phyloP scores from a whole-genome alignment of 768 basidiomycete species.

The Hygrophoropsis aurantiaca region DNA sequence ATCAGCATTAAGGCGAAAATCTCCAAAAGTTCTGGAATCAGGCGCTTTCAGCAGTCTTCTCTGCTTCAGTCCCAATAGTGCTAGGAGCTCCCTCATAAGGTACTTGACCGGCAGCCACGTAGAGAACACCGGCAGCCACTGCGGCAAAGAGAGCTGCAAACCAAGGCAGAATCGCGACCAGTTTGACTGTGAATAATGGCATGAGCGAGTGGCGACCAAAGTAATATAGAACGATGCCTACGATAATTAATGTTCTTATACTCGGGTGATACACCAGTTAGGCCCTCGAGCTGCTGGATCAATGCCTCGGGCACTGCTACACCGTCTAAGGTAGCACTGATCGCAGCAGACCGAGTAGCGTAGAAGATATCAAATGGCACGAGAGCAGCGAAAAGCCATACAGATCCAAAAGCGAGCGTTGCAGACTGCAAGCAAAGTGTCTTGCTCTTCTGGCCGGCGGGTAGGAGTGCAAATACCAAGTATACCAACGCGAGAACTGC shows the following conservation, averaged over 20 bases:
- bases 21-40: no score
- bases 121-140: conserved; percentile 35
- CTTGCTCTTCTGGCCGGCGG: conserved; percentile 2
- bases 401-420: conserved; percentile 40
- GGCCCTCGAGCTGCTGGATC: conserved; percentile 35
- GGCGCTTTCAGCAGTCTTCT: not conserved
- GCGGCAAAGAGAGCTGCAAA: conserved; percentile 42
- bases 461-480: conserved; percentile 19
- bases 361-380: conserved; percentile 49
- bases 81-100: not conserved
- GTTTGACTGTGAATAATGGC: conserved; percentile 40
- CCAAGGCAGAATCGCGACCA: conserved; percentile 55
- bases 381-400: conserved; percentile 50
- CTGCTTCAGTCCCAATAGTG: not conserved
- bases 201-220: conserved; percentile 3
- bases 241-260: conserved; percentile 49
- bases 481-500: conserved; percentile 29
- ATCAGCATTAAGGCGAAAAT: no score
- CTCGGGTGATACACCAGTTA: conserved; percentile 39
- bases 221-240: conserved; percentile 29
- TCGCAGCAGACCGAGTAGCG: conserved; percentile 42
- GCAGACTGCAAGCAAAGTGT: conserved; percentile 33
- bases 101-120: conserved; percentile 25
- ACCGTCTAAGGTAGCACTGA: conserved; percentile 41
- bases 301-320: conserved; percentile 34